These are phyloP conservation scores for Chaetomium globosum DNA, from an alignment of 2,329 filamentous ascomycete genomes.

Conservation along the genomic window DNA sequence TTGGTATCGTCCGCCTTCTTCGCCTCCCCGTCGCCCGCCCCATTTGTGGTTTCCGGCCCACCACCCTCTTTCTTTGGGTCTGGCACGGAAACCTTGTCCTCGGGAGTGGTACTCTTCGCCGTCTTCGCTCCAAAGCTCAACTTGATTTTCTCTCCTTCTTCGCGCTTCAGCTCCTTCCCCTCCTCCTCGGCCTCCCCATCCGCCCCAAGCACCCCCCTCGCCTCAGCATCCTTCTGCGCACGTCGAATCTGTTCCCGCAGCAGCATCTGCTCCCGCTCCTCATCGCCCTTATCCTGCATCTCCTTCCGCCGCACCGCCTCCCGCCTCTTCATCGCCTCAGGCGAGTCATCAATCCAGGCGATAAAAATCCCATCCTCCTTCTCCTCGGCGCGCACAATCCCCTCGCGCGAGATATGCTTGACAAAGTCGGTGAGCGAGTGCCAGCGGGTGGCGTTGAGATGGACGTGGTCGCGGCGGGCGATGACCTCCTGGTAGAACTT, in stretches of 20 bases:
- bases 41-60: not conserved
- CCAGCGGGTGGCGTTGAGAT: conserved; percentile 95
- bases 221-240: conserved; percentile 64
- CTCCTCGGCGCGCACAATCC: conserved; percentile 88
- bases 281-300: conserved; percentile 84
- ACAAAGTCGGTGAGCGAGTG: conserved; percentile 85
- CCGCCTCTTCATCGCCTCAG: conserved; percentile 76
- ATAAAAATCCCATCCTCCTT: conserved; percentile 83
- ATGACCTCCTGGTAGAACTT: conserved; percentile 97
- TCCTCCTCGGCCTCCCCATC: conserved; percentile 55
- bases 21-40: conserved; percentile 13
- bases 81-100: conserved; percentile 13
- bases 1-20: conserved; percentile 29
- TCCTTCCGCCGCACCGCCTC: conserved; percentile 84
- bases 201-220: conserved; percentile 41
- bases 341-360: conserved; percentile 87
- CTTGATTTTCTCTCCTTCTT: conserved; percentile 75
- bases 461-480: conserved; percentile 80
- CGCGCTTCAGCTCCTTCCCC: conserved; percentile 60
- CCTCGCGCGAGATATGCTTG: conserved; percentile 81
- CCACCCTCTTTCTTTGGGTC: not conserved
- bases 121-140: conserved; percentile 64
- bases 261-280: conserved; percentile 82
- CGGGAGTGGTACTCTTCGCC: conserved; percentile 26
- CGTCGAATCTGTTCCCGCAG: conserved; percentile 81